These are phyloP conservation scores for Areca catechu DNA, from an alignment of 176 grass and related monocot species.

Conservation along the genomic window DNA sequence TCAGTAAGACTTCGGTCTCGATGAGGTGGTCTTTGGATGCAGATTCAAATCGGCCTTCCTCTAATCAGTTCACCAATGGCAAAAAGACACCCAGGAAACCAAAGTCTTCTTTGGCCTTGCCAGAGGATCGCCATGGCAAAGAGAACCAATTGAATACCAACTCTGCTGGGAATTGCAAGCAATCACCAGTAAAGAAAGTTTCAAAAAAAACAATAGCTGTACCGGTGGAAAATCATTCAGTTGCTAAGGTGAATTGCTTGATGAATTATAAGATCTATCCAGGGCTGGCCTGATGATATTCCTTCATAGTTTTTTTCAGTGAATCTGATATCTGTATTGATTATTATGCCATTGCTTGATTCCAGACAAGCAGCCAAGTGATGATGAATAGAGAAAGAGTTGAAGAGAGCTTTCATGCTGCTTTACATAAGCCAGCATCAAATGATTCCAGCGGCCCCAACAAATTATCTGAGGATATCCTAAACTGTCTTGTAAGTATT, in stretches of 20 bases:
- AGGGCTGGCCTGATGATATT: too few species aligned
- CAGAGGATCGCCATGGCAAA: constrained; percentile 37
- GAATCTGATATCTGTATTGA: too few species aligned
- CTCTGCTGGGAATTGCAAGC: constrained; percentile 30
- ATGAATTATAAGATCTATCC: background rate
- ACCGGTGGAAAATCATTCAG: constrained; percentile 31
- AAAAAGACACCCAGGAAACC: constrained; percentile 38
- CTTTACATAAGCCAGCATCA: constrained; percentile 21
- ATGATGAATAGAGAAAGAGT: constrained; percentile 27
- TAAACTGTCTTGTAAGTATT: constrained; percentile 67
- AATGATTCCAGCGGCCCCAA: constrained; percentile 46
- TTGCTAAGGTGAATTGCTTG: constrained; percentile 25
- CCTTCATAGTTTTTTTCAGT: too few species aligned
- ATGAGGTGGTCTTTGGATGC: constrained; percentile 18
- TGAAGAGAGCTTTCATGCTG: constrained; percentile 9
- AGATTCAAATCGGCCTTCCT: constrained; percentile 18
- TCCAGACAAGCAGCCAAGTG: constrained; percentile 27
- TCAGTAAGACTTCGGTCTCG: background rate
- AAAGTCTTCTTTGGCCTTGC: background rate
- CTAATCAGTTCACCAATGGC: constrained; percentile 12
- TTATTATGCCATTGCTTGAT: background rate
- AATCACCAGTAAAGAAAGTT: constrained; percentile 36
- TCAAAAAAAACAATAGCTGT: constrained; percentile 23
- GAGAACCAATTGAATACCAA: constrained; percentile 63
- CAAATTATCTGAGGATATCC: constrained; percentile 77